These are phyloP conservation scores for Dendrobium catenatum DNA, from an alignment of 106 monocot species.

Conservation along the genomic window DNA sequence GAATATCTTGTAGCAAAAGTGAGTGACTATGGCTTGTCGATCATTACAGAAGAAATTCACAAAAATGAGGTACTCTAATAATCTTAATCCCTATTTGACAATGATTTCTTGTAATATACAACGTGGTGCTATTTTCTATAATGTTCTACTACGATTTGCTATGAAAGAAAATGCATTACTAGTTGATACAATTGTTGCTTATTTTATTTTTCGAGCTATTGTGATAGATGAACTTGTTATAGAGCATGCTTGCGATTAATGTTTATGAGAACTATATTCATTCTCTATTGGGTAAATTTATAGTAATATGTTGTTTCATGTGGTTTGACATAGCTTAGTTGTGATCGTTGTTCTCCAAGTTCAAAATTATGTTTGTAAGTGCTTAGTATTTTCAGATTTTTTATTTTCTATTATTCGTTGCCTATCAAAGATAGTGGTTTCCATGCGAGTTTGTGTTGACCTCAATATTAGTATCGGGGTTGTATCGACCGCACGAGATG, in stretches of 20 bases:
- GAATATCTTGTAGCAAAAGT: constrained; percentile 78
- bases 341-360: not conserved
- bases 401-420: not conserved
- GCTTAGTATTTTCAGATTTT: not conserved
- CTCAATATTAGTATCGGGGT: too few species aligned
- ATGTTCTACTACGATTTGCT: not conserved
- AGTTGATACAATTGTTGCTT: not conserved
- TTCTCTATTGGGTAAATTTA: not conserved
- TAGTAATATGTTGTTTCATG: not conserved
- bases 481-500: too few species aligned
- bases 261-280: not conserved
- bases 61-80: constrained; percentile 40
- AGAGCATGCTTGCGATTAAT: not conserved
- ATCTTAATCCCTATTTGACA: not conserved
- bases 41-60: constrained; percentile 88
- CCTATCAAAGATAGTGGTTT: not conserved
- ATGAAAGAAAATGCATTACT: not conserved
- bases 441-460: not conserved
- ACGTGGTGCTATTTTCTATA: not conserved
- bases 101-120: too few species aligned
- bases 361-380: not conserved
- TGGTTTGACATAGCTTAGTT: not conserved
- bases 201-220: not conserved
- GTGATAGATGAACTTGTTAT: not conserved
- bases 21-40: constrained; percentile 87